Evolutionary conservation across 305 asterid genomes (phyloP).

Genomic region (Lippia alba): DNA sequence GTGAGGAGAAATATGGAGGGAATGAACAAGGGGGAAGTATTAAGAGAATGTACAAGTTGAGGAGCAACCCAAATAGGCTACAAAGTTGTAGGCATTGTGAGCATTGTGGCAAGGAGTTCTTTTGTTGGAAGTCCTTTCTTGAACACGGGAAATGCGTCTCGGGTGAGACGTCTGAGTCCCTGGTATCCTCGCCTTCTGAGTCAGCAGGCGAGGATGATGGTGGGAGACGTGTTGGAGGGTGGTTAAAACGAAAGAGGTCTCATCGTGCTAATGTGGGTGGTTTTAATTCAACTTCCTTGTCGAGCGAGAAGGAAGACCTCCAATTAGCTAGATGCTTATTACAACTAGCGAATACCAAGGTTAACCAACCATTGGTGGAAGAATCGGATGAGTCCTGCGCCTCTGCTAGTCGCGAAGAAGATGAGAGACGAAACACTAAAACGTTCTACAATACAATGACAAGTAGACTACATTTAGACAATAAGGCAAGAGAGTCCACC

Average conservation of each 20-base stretch:
- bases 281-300: slow-evolving; percentile 38
- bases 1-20: slow-evolving; percentile 72
- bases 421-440: slow-evolving; percentile 52
- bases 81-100: slow-evolving; percentile 80
- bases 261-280: slow-evolving; percentile 66
- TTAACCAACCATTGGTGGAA: slow-evolving; percentile 37
- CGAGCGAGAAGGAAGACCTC: slow-evolving; percentile 75
- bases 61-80: slow-evolving; percentile 82
- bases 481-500: slow-evolving; percentile 47
- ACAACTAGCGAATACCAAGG: slow-evolving; percentile 69
- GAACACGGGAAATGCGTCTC: slow-evolving; percentile 87
- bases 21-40: slow-evolving; percentile 40
- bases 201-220: slow-evolving; percentile 58
- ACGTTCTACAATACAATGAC: slow-evolving; percentile 34
- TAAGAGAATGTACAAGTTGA: slow-evolving; percentile 75
- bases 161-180: slow-evolving; percentile 73
- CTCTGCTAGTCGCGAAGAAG: slow-evolving; percentile 70
- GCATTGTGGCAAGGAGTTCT: slow-evolving; percentile 89
- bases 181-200: slow-evolving; percentile 56
- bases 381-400: slow-evolving; percentile 82
- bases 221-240: slow-evolving; percentile 25
- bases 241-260: slow-evolving; percentile 82
- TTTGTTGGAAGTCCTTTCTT: slow-evolving; percentile 89
- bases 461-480: slow-evolving; percentile 31
- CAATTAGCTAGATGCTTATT: slow-evolving; percentile 78